phyloP scores from a whole-genome alignment of 2,329 filamentous ascomycete species.

The Meredithiella fracta region DNA sequence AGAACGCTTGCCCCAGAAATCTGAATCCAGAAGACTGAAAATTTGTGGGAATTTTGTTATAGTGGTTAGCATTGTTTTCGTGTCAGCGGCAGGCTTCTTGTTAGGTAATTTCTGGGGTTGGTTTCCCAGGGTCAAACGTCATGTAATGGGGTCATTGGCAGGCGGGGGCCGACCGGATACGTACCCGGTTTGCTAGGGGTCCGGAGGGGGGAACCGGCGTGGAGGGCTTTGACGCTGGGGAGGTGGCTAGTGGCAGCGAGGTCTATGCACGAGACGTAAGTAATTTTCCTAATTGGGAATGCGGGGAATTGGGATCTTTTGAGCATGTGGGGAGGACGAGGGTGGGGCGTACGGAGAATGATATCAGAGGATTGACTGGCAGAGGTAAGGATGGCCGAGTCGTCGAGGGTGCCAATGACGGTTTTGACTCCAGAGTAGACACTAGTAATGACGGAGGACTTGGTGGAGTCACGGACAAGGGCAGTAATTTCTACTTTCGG shows the following conservation, averaged over 20 bases:
- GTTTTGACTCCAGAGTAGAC: neutral
- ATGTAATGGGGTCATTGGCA: too few species aligned
- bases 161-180: too few species aligned
- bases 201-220: too few species aligned
- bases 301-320: neutral
- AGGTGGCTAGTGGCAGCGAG: neutral
- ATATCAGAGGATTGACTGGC: neutral
- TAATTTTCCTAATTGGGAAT: neutral
- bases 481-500: neutral
- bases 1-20: slow-evolving; percentile 25
- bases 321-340: neutral
- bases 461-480: neutral
- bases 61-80: neutral
- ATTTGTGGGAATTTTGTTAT: too few species aligned
- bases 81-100: neutral
- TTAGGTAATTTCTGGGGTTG: neutral
- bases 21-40: slow-evolving; percentile 20
- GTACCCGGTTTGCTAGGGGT: too few species aligned
- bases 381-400: neutral
- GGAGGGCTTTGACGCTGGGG: too few species aligned
- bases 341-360: neutral
- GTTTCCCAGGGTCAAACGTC: too few species aligned
- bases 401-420: neutral
- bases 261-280: neutral
- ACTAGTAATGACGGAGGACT: neutral